A percentile compares a stretch with the other conserved stretches of the same genome.
Evolutionary conservation across 2,329 filamentous ascomycete genomes (phyloP).

Genomic region (Claviceps sp.): DNA sequence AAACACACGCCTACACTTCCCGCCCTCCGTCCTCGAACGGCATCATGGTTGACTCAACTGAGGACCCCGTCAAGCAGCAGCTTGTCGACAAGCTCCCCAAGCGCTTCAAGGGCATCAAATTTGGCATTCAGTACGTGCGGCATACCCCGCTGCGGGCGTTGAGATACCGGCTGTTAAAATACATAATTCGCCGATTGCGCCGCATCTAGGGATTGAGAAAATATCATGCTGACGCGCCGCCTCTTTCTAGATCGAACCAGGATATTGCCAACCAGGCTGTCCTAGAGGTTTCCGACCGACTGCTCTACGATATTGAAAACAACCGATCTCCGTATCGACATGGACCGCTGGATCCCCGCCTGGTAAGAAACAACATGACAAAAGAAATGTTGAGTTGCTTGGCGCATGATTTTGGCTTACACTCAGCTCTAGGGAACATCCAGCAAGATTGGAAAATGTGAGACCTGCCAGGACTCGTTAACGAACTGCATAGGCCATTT

Average conservation of each 20-base stretch:
- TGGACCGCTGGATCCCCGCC: constrained; percentile 75
- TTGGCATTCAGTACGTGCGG: constrained; percentile 50
- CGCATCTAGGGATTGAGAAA: neutral
- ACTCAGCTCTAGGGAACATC: constrained; percentile 52
- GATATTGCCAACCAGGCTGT: constrained; percentile 94
- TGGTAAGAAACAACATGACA: constrained; percentile 31
- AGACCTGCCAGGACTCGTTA: constrained; percentile 70
- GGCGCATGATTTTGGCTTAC: neutral
- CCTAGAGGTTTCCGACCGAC: constrained; percentile 84
- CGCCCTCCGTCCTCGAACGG: neutral
- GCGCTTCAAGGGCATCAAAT: constrained; percentile 81
- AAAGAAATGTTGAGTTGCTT: neutral
- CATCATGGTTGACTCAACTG: constrained; percentile 5
- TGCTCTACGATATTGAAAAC: constrained; percentile 81
- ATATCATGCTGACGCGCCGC: neutral
- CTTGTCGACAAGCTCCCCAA: constrained; percentile 77
- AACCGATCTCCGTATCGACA: constrained; percentile 63
- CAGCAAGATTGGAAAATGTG: constrained; percentile 65
- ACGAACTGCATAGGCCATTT: constrained; percentile 90
- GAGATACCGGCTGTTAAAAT: no score
- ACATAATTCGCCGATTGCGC: neutral
- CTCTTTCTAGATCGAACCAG: constrained; percentile 56
- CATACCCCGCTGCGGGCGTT: neutral
- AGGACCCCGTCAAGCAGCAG: constrained; percentile 12
- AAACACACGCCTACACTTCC: neutral